Base-by-base conservation (phyloP, 1,284 basidiomycete genomes). In the Ceratobasidium sp. region DNA sequence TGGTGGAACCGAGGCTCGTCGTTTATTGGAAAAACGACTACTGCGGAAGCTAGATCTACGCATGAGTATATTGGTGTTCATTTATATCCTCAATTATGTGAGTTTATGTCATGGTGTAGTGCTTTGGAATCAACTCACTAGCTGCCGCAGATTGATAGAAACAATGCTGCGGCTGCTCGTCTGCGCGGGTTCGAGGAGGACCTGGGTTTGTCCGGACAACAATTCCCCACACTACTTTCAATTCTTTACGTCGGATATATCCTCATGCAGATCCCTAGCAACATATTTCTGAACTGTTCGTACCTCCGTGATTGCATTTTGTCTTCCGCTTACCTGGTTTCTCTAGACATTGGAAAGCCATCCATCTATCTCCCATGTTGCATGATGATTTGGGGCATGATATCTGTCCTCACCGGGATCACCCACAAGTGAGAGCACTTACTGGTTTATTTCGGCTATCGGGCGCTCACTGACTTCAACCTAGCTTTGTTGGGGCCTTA, bases 221-320 rank as follows among this genome's bases (percentile, higher is more conserved):
- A 94, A 79, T 94, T 93, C 80, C 87, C 89, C 14, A 92, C 90
- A 0, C 82, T 93, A 31, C 81, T 95, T 41, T 89, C 89, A 24
- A 89, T 94, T 75, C 86, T 94, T 44, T 94, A 76, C 59, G 80
- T 84, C 45, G 83, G 82, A 24, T 94, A 95, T 79, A 89, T 92
- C 76, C 81, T 92, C 64, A 92, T 93, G 89, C 93, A 94, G 81
- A 87, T 92, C 65, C 91, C 91, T 33, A 92, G 90, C 1, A 92
- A 93, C 80, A 91, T 91, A 86, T 88, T 91, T 77, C 80, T 93
- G 74, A 91, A 92, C 78, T 86, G 56, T 76, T 56, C 54, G 66
- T 27, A 24, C 41, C n/a, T 19, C 15, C 19, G 47, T 56, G 17
- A 15, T 17, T 17, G 8, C 51, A 8, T 29, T 19, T 6, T n/a